Conservation (phyloP, 495 filamentous ascomycete species). For the Ascobolus immersus region DNA sequence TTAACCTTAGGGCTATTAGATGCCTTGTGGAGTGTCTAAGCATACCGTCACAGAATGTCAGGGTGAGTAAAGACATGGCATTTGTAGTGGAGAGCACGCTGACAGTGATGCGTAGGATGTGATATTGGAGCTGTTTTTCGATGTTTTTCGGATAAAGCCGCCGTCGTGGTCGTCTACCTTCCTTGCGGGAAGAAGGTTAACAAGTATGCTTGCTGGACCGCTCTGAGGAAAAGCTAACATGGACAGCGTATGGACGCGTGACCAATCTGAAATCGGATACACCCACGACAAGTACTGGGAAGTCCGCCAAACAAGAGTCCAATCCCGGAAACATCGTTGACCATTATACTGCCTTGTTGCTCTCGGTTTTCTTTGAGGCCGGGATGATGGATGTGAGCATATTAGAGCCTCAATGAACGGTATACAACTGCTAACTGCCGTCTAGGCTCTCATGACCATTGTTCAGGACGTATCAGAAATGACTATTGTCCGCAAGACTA, state of each 20-base stretch:
- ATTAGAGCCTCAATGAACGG: not conserved
- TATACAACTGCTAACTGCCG: constrained; percentile 7
- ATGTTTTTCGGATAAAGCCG: constrained; percentile 74
- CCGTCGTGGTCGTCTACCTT: constrained; percentile 94
- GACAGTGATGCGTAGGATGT: constrained; percentile 8
- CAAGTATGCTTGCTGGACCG: constrained; percentile 23
- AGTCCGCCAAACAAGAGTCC: constrained; percentile 22
- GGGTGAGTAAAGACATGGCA: constrained; percentile 1
- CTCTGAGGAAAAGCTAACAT: constrained; percentile 1
- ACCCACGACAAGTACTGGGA: constrained; percentile 19
- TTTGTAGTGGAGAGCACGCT: not conserved
- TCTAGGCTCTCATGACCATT: constrained; percentile 32
- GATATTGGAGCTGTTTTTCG: constrained; percentile 69
- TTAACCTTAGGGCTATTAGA: constrained; percentile 53
- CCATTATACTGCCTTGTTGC: constrained; percentile 74
- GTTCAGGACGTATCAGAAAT: constrained; percentile 47
- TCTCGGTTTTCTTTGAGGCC: constrained; percentile 63
- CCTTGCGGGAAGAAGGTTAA: constrained; percentile 71
- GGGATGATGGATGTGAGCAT: constrained; percentile 43
- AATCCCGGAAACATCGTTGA: constrained; percentile 63
- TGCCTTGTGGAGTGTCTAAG: constrained; percentile 32
- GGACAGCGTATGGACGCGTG: constrained; percentile 52
- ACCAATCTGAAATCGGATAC: constrained; percentile 52
- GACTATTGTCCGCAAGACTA: constrained; percentile 66
- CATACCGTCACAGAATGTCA: constrained; percentile 16